Percentiles rank a stretch among this genome's conserved stretches.
Conservation (phyloP, 495 filamentous ascomycete species). For the Friedmanniomyces simplex region DNA sequence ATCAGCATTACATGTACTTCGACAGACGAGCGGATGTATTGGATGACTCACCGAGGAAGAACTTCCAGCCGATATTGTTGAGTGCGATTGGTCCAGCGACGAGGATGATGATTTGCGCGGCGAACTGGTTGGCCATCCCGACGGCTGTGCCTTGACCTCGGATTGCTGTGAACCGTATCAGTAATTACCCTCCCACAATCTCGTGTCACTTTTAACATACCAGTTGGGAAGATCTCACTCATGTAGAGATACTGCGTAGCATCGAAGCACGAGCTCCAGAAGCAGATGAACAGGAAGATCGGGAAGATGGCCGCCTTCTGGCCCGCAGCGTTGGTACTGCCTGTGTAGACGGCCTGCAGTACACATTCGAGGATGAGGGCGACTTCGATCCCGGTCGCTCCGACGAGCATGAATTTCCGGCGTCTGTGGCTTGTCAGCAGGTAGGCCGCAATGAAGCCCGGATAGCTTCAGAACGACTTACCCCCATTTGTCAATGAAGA, state of each 20-base stretch:
- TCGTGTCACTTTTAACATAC: neutral
- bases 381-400: conserved; percentile 13
- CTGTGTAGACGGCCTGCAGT: conserved; percentile 17
- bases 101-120: conserved; percentile 19
- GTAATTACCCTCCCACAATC: too few species aligned
- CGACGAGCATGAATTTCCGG: conserved; percentile 17
- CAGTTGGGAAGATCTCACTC: neutral
- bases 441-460: neutral
- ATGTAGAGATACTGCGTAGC: conserved; percentile 22
- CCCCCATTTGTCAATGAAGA: conserved; percentile 20
- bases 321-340: conserved; percentile 16
- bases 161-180: conserved; percentile 11
- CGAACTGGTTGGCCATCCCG: conserved; percentile 15
- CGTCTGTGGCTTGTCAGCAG: neutral
- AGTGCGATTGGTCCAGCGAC: conserved; percentile 24
- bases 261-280: conserved; percentile 22
- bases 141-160: conserved; percentile 17
- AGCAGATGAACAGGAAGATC: conserved; percentile 22
- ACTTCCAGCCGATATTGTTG: conserved; percentile 21
- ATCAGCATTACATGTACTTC: neutral
- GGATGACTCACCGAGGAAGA: conserved; percentile 15
- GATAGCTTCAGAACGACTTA: too few species aligned
- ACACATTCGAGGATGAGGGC: conserved; percentile 13
- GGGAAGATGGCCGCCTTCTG: conserved; percentile 23
- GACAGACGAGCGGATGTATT: neutral